Percentiles rank a stretch among this genome's conserved stretches.
phyloP scores from a whole-genome alignment of 352 stramenopile genomes.

The Phytopythium montanum region DNA sequence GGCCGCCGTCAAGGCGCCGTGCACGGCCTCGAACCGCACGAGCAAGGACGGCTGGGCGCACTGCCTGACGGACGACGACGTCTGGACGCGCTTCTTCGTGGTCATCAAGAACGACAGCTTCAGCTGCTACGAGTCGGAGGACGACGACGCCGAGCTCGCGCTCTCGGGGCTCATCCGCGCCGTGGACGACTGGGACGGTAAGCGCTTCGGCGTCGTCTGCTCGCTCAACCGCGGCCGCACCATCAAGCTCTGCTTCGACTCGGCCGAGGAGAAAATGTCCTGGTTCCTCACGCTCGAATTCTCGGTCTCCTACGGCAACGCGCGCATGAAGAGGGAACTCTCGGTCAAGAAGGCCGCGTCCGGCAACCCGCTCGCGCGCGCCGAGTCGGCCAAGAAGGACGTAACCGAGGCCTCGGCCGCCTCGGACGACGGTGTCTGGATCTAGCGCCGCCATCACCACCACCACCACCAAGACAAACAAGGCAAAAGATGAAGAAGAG shows the following conservation, averaged over 20 bases:
- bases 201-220: slow-evolving; percentile 66
- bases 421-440: slow-evolving; percentile 72
- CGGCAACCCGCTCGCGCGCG: slow-evolving; percentile 33
- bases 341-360: slow-evolving; percentile 39
- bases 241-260: slow-evolving; percentile 79
- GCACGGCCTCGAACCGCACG: slow-evolving; percentile 40
- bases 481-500: no score
- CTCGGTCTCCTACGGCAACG: slow-evolving; percentile 56
- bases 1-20: slow-evolving; percentile 54
- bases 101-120: slow-evolving; percentile 77
- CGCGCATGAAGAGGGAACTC: slow-evolving; percentile 71
- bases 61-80: slow-evolving; percentile 70
- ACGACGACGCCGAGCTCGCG: slow-evolving; percentile 62
- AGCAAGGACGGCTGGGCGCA: slow-evolving; percentile 74
- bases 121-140: slow-evolving; percentile 72
- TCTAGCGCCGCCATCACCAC: slow-evolving; percentile 23
- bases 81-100: slow-evolving; percentile 72
- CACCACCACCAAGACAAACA: no score
- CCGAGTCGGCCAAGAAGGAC: slow-evolving; percentile 31
- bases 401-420: slow-evolving; percentile 16
- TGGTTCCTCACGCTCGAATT: slow-evolving; percentile 82
- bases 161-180: slow-evolving; percentile 63
- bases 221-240: slow-evolving; percentile 64
- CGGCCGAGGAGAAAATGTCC: slow-evolving; percentile 77
- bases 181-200: slow-evolving; percentile 71